Percentiles rank a stretch among this genome's conserved stretches.
phyloP scores from a whole-genome alignment of 495 filamentous ascomycete species.

The Aspergillus nanangensis region DNA sequence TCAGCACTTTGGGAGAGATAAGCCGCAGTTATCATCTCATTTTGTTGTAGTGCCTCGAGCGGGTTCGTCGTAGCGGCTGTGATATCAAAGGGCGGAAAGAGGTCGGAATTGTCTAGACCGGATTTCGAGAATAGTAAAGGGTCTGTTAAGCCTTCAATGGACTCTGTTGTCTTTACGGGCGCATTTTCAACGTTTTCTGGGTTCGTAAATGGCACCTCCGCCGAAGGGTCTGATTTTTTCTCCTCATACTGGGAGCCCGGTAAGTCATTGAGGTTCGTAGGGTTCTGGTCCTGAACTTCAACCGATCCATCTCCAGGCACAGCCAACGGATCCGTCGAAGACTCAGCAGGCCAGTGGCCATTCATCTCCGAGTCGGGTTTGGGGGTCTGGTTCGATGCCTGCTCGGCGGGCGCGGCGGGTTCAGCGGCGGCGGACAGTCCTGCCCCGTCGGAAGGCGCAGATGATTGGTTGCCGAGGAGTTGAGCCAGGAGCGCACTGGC shows the following conservation, averaged over 20 bases:
- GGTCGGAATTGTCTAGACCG: slow-evolving; percentile 30
- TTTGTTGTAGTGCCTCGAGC: slow-evolving; percentile 37
- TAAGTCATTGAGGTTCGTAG: slow-evolving; percentile 1
- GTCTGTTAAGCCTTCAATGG: slow-evolving; percentile 29
- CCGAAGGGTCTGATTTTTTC: slow-evolving; percentile 6
- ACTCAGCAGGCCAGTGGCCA: slow-evolving; percentile 10
- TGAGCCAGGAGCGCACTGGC: slow-evolving; percentile 43
- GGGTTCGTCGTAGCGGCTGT: slow-evolving; percentile 28
- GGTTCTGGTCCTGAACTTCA: slow-evolving; percentile 11
- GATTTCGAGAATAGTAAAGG: slow-evolving; percentile 31
- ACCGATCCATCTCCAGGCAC: slow-evolving; percentile 4
- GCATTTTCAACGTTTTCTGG: slow-evolving; percentile 3
- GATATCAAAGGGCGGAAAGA: slow-evolving; percentile 37
- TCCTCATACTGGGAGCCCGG: slow-evolving; percentile 8
- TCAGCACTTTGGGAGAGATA: slow-evolving; percentile 38
- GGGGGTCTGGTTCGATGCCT: slow-evolving; percentile 3
- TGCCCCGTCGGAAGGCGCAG: slow-evolving; percentile 16
- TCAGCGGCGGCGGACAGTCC: slow-evolving; percentile 6
- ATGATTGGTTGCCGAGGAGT: slow-evolving; percentile 35
- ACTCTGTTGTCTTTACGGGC: slow-evolving; percentile 14
- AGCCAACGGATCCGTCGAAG: slow-evolving; percentile 5
- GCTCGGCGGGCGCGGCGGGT: slow-evolving; percentile 2
- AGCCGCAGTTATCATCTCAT: slow-evolving; percentile 38
- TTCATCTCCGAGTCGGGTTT: slow-evolving; percentile 5
- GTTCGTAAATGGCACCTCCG: slow-evolving; percentile 7